Conservation (phyloP, 495 filamentous ascomycete genomes). For the Amphirosellinia nigrospora region DNA sequence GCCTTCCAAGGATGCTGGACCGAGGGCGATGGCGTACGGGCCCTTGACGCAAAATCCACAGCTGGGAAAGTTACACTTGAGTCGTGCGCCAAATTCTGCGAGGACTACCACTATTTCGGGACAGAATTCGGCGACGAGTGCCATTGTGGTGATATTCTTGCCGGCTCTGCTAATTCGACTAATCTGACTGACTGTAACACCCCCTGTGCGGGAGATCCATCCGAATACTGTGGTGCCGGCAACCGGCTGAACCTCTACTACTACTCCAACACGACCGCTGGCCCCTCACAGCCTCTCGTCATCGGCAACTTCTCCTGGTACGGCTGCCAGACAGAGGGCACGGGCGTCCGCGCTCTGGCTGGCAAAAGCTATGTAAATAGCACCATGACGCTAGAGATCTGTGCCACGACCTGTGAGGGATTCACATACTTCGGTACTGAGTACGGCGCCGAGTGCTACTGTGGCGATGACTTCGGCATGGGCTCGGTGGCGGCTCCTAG, state of each 20-base stretch:
- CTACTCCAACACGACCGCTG: constrained; percentile 30
- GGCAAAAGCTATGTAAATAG: constrained; percentile 26
- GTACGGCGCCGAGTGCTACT: constrained; percentile 51
- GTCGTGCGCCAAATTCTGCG: constrained; percentile 47
- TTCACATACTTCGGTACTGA: constrained; percentile 46
- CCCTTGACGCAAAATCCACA: constrained; percentile 32
- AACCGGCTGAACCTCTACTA: constrained; percentile 45
- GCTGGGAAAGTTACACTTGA: constrained; percentile 50
- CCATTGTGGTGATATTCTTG: constrained; percentile 45
- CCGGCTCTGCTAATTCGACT: constrained; percentile 28
- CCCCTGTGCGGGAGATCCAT: constrained; percentile 38
- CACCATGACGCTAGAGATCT: constrained; percentile 42
- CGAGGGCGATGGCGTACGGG: constrained; percentile 43
- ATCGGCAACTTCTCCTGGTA: constrained; percentile 36
- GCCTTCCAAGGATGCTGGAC: constrained; percentile 52
- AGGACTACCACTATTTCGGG: constrained; percentile 48
- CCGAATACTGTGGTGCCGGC: constrained; percentile 32
- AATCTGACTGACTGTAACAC: constrained; percentile 39
- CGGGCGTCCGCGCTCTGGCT: constrained; percentile 34
- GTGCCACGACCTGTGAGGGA: constrained; percentile 39
- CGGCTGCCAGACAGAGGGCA: constrained; percentile 39
- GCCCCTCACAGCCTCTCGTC: constrained; percentile 36
- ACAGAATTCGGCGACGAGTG: constrained; percentile 45
- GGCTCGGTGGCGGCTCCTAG: constrained; percentile 37
- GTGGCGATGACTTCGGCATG: constrained; percentile 42